Conservation (phyloP, 2,329 filamentous ascomycete species). For the Aschersonia sp. region DNA sequence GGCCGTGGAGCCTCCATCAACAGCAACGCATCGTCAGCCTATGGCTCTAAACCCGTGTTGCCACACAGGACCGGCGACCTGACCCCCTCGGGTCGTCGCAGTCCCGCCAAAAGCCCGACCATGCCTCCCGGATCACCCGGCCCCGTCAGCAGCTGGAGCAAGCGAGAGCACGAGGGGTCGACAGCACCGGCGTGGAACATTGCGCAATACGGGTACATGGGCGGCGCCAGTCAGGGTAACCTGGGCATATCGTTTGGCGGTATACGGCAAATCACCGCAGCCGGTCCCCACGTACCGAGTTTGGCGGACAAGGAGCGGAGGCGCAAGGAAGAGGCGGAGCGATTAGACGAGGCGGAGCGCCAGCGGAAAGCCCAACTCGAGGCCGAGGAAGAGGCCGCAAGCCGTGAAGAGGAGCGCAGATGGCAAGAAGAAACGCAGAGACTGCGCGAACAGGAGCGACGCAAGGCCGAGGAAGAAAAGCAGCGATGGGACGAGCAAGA, state of each 20-base stretch:
- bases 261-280: slow-evolving; percentile 80
- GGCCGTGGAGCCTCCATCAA: slow-evolving; percentile 37
- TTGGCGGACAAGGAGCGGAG: slow-evolving; percentile 71
- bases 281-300: slow-evolving; percentile 65
- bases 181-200: slow-evolving; percentile 96
- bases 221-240: slow-evolving; percentile 89
- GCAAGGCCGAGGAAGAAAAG: slow-evolving; percentile 51
- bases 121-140: slow-evolving; percentile 34
- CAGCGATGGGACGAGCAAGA: slow-evolving; percentile 68
- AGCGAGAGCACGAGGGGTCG: slow-evolving; percentile 60
- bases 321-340: slow-evolving; percentile 45
- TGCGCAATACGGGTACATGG: slow-evolving; percentile 96
- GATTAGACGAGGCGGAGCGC: slow-evolving; percentile 40
- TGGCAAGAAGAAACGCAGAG: slow-evolving; percentile 53
- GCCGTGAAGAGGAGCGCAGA: slow-evolving; percentile 46
- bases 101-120: slow-evolving; percentile 44
- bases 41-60: slow-evolving; percentile 24
- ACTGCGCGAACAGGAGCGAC: slow-evolving; percentile 43
- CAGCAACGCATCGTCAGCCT: slow-evolving; percentile 42
- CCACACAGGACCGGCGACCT: slow-evolving; percentile 40
- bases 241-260: slow-evolving; percentile 87
- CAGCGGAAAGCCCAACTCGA: slow-evolving; percentile 30
- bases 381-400: slow-evolving; percentile 47
- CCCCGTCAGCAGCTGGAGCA: slow-evolving; percentile 79
- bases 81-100: slow-evolving; percentile 37